phyloP scores from a whole-genome alignment of 306 rosid genomes.

The Luffa acutangula region DNA sequence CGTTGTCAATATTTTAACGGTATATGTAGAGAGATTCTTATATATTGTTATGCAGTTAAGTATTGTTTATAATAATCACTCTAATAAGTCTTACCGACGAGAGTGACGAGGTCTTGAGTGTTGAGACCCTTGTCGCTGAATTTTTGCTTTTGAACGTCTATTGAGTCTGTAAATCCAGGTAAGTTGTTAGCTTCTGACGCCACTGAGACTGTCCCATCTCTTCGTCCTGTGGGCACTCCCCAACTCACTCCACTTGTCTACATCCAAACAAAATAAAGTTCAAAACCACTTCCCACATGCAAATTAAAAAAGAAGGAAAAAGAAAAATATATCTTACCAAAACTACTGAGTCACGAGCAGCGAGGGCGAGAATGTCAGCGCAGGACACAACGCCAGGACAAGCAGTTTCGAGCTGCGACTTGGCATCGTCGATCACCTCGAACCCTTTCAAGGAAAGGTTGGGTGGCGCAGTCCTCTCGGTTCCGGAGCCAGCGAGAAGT shows the following conservation, averaged over 20 bases:
- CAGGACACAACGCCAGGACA: slow-evolving; percentile 11
- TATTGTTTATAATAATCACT: too few relatives aligned
- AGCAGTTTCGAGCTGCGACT: slow-evolving; percentile 6
- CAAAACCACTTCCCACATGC: not conserved
- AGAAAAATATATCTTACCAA: not conserved
- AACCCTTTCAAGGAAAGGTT: slow-evolving; percentile 10
- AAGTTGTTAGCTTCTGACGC: not conserved
- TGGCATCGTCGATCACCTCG: slow-evolving; percentile 11
- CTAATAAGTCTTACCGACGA: slow-evolving; percentile 7
- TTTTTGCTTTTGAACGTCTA: not conserved
- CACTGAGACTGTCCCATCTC: slow-evolving; percentile 4
- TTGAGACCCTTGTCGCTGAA: slow-evolving; percentile 7
- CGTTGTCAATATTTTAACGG: too few relatives aligned
- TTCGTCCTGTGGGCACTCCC: slow-evolving; percentile 9
- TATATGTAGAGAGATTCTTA: too few relatives aligned
- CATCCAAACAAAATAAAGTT: not conserved
- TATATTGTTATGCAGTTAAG: too few relatives aligned
- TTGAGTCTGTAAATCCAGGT: slow-evolving; percentile 1
- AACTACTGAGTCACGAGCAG: slow-evolving; percentile 10
- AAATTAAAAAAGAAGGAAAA: too few relatives aligned
- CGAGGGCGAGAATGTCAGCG: not conserved
- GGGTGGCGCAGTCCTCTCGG: not conserved
- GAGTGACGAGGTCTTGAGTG: slow-evolving; percentile 10
- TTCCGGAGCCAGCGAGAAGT: not conserved
- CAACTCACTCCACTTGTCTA: slow-evolving; percentile 4